These are phyloP conservation scores for Epithele typhae DNA, from an alignment of 768 basidiomycete species.

Conservation along the genomic window DNA sequence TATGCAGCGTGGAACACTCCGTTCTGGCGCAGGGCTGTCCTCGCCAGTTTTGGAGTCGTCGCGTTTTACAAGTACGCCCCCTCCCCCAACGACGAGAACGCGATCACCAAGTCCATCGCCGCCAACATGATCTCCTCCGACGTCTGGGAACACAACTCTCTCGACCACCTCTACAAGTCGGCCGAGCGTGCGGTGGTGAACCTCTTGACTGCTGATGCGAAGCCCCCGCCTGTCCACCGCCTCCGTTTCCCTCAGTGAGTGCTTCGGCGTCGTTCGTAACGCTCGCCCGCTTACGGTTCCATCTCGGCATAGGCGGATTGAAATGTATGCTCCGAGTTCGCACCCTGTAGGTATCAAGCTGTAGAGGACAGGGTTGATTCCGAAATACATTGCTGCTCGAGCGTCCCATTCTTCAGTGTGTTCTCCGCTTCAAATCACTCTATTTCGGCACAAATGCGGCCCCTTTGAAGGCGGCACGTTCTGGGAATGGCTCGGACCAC, in stretches of 20 bases:
- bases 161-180: conserved; percentile 49
- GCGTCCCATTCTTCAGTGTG: too few species aligned
- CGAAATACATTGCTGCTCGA: too few species aligned
- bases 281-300: background rate
- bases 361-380: too few species aligned
- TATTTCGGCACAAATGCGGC: too few species aligned
- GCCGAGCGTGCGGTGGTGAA: conserved; percentile 39
- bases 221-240: conserved; percentile 48
- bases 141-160: conserved; percentile 52
- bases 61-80: conserved; percentile 70
- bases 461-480: too few species aligned
- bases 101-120: conserved; percentile 63
- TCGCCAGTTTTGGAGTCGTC: conserved; percentile 45
- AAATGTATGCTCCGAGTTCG: conserved; percentile 57
- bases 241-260: conserved; percentile 75
- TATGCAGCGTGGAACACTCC: conserved; percentile 60
- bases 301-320: conserved; percentile 48
- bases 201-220: conserved; percentile 38
- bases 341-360: conserved; percentile 49
- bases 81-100: conserved; percentile 51
- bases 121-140: conserved; percentile 50
- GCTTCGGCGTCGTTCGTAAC: background rate
- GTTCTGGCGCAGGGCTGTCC: conserved; percentile 63
- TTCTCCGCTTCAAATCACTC: too few species aligned
- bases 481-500: too few species aligned